Evolutionary conservation across 1,284 basidiomycete genomes (phyloP).

Genomic region (Pseudozyma thailandica): DNA sequence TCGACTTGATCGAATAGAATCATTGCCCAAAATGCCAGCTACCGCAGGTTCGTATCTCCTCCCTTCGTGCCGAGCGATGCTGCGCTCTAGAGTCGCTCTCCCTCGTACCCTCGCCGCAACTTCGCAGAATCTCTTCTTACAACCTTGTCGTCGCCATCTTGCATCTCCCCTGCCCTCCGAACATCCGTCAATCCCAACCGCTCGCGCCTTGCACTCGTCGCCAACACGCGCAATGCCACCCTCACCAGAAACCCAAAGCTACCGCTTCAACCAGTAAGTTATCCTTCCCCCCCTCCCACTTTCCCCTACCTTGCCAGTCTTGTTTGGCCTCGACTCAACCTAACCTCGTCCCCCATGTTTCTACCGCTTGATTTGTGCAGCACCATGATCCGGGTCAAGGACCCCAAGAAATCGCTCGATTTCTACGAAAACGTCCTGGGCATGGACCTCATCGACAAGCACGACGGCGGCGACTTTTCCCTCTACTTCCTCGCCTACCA

Average conservation of each 20-base stretch:
- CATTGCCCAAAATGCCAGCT: conserved; percentile 43
- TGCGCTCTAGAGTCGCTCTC: background rate
- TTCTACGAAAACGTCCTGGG: conserved; percentile 74
- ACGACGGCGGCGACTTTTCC: conserved; percentile 71
- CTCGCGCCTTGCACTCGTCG: background rate
- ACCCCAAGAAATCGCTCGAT: conserved; percentile 74
- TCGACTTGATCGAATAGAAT: background rate
- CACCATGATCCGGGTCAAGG: conserved; percentile 89
- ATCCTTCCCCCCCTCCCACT: background rate
- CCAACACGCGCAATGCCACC: conserved; percentile 9
- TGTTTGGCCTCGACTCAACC: background rate
- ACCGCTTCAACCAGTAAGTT: conserved; percentile 62
- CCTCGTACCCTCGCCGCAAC: background rate
- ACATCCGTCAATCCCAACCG: background rate
- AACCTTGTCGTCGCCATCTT: conserved; percentile 7
- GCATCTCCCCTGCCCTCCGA: conserved; percentile 1
- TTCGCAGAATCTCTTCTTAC: conserved; percentile 8
- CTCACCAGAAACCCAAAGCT: conserved; percentile 60
- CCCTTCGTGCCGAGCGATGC: background rate
- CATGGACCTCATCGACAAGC: conserved; percentile 79
- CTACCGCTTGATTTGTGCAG: conserved; percentile 64
- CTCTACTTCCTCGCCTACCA: conserved; percentile 82
- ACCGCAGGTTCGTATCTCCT: conserved; percentile 51
- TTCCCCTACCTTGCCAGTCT: background rate
- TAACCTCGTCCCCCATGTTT: background rate